Conservation (phyloP, 768 basidiomycete species). For the Pleurotus citrinopileatus region DNA sequence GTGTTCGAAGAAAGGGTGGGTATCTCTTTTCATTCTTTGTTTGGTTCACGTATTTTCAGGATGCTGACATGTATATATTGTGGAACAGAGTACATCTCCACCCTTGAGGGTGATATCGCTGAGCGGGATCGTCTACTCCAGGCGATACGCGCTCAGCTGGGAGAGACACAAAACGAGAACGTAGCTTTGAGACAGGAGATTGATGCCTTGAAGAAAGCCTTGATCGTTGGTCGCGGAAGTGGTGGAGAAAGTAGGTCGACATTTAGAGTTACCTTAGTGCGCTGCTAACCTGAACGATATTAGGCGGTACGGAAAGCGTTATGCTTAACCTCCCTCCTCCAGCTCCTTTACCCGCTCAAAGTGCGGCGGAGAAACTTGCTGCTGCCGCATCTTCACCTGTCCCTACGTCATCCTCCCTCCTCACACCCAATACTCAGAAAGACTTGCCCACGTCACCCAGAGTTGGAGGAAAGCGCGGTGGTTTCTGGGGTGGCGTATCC, state of each 20-base stretch:
- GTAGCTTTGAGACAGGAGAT: constrained; percentile 79
- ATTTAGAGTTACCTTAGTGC: neutral
- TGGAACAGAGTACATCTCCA: constrained; percentile 82
- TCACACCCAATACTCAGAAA: constrained; percentile 74
- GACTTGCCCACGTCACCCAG: constrained; percentile 68
- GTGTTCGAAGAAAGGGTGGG: constrained; percentile 89
- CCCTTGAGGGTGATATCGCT: constrained; percentile 90
- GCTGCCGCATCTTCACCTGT: constrained; percentile 15
- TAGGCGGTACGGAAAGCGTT: constrained; percentile 10
- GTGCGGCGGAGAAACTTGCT: constrained; percentile 34
- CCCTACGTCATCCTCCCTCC: constrained; percentile 19
- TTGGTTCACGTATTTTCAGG: neutral
- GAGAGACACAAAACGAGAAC: constrained; percentile 78
- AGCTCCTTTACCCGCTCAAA: constrained; percentile 40
- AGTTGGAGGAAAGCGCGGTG: constrained; percentile 34
- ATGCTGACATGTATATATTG: neutral
- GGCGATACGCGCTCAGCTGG: constrained; percentile 81
- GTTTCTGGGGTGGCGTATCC: constrained; percentile 79
- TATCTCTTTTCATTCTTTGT: constrained; percentile 14
- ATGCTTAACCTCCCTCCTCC: constrained; percentile 46
- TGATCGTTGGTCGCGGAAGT: constrained; percentile 60
- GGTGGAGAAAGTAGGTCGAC: constrained; percentile 17
- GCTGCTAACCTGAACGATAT: too few relatives aligned
- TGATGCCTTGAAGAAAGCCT: constrained; percentile 65
- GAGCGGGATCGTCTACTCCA: constrained; percentile 90